A percentile compares a stretch with the other conserved stretches of the same genome.
phyloP scores from a whole-genome alignment of 306 rosid species.

The Sicyos edulis region DNA sequence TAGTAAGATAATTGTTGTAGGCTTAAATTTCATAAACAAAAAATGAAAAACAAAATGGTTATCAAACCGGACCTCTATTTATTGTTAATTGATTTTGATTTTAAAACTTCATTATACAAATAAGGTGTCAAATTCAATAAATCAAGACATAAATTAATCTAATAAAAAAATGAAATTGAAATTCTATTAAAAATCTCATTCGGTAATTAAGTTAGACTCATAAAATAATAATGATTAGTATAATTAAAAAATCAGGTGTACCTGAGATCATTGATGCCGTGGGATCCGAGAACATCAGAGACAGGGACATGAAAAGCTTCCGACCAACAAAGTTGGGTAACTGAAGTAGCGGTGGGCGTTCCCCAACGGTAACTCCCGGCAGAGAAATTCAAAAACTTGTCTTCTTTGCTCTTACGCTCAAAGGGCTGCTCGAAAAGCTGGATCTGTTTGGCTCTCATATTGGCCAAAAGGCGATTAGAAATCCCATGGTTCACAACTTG shows the following conservation, averaged over 20 bases:
- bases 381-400: slow-evolving; percentile 25
- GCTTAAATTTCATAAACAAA: no score
- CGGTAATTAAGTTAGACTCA: no score
- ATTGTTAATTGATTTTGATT: no score
- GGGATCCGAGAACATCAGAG: slow-evolving; percentile 33
- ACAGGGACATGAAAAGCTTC: slow-evolving; percentile 91
- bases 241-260: slow-evolving; percentile 16
- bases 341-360: slow-evolving; percentile 61
- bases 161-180: no score
- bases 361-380: slow-evolving; percentile 90
- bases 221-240: no score
- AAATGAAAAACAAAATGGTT: no score
- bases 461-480: slow-evolving; percentile 38
- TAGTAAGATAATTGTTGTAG: no score
- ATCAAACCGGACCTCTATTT: no score
- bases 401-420: slow-evolving; percentile 44
- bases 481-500: slow-evolving; percentile 92
- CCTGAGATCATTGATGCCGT: slow-evolving; percentile 45
- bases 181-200: no score
- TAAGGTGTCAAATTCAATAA: no score
- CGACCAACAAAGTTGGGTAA: slow-evolving; percentile 70
- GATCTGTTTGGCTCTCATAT: slow-evolving; percentile 53
- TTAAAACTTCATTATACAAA: no score
- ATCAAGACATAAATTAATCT: no score
- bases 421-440: slow-evolving; percentile 63